Evolutionary conservation across 768 basidiomycete genomes (phyloP).

Genomic region (Boletus barrowsii): DNA sequence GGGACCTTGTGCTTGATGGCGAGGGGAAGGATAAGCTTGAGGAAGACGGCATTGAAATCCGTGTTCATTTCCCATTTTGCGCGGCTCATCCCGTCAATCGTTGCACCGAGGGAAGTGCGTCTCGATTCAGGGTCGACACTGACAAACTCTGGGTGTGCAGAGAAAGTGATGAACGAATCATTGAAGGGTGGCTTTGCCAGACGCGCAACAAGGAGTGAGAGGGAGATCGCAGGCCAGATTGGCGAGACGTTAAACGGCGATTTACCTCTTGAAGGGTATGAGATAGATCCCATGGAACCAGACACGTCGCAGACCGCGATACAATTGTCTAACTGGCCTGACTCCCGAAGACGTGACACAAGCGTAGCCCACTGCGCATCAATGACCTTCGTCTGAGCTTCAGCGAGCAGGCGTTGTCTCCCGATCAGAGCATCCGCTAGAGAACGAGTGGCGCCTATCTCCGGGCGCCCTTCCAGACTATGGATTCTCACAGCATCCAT

Average conservation of each 20-base stretch:
- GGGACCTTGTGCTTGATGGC: conserved; percentile 55
- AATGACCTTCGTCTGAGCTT: conserved; percentile 42
- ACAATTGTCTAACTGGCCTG: conserved; percentile 56
- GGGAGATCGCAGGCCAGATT: conserved; percentile 59
- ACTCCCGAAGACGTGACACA: conserved; percentile 48
- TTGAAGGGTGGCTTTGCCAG: conserved; percentile 64
- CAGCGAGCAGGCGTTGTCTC: conserved; percentile 30
- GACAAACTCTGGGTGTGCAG: conserved; percentile 46
- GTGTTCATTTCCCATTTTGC: conserved; percentile 58
- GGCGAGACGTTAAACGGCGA: conserved; percentile 34
- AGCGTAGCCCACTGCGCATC: conserved; percentile 69
- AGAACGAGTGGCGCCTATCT: not conserved
- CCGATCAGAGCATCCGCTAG: conserved; percentile 19
- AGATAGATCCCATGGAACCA: conserved; percentile 59
- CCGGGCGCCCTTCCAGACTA: not conserved
- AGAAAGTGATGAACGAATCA: conserved; percentile 69
- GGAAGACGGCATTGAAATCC: conserved; percentile 58
- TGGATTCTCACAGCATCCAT: conserved; percentile 30
- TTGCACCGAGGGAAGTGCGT: conserved; percentile 32
- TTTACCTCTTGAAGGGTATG: not conserved
- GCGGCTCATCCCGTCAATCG: conserved; percentile 35
- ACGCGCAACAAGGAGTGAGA: conserved; percentile 63
- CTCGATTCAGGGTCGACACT: conserved; percentile 40
- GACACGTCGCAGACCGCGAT: conserved; percentile 74
- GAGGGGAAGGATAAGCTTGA: conserved; percentile 58